phyloP scores from a whole-genome alignment of 495 filamentous ascomycete species.

The Neurospora cerealis region DNA sequence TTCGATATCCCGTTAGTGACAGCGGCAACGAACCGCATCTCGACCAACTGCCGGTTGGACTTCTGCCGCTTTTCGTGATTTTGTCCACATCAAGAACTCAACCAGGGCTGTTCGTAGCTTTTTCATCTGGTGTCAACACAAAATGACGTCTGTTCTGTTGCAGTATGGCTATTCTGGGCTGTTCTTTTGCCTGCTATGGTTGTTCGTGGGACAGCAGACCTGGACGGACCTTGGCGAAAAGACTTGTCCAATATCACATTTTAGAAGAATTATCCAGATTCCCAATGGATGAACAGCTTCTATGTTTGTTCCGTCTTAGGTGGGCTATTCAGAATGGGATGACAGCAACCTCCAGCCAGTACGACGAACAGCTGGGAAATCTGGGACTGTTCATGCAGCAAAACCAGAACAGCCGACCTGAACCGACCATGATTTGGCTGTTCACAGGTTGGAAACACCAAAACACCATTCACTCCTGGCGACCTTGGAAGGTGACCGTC shows the following conservation, averaged over 20 bases:
- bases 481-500: neutral
- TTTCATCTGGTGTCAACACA: neutral
- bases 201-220: neutral
- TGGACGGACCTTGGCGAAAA: neutral
- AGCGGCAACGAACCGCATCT: neutral
- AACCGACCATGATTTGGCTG: neutral
- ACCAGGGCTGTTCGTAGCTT: neutral
- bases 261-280: neutral
- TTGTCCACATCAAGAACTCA: neutral
- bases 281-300: neutral
- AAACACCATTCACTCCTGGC: neutral
- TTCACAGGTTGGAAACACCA: neutral
- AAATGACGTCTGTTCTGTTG: neutral
- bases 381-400: neutral
- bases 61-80: neutral
- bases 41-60: neutral
- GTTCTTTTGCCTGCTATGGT: neutral
- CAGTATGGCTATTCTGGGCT: neutral
- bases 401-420: neutral
- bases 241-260: neutral
- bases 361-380: neutral
- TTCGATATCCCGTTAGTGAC: neutral
- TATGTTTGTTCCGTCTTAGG: neutral
- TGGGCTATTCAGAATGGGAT: neutral
- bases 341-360: neutral